Evolutionary conservation across 2,329 filamentous ascomycete genomes (phyloP), one percentile per base, ranked within the genome.

Genomic region (Pseudogymnoascus sp.): DNA sequence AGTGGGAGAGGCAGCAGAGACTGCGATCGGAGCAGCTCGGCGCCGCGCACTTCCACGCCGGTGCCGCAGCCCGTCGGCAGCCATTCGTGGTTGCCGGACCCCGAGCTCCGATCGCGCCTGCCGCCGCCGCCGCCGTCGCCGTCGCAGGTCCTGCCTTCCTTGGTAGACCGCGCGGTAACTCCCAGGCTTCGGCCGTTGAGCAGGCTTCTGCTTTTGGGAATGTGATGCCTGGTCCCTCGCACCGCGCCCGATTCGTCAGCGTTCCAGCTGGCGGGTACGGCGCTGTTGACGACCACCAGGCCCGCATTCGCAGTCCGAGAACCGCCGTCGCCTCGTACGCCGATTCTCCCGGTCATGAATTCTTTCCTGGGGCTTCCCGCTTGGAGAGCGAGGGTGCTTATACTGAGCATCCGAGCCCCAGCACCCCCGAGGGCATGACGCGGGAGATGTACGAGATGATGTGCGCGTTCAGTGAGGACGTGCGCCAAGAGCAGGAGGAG

Each of bases 361-460:
- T n/a, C n/a, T 33, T 4, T 7, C 28, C 33, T 33, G 50, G 50
- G 50, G n/a, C 5, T 4, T 10, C 4, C 25, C 50, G 50, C 50
- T n/a, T 33, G 50, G 50, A 56, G 10, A 33, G 25, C 50, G 25
- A 56, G 25, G 50, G 50, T 56, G 50, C 50, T 56, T 25, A 33
- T 12, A 33, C 50, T 12, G 25, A 56, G 50, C 7, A 33, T 8
- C 50, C 28, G n/a, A 56, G 50, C 50, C 50, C 50, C 28, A 31
- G 50, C 50, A 56, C 28, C 50, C 50, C 50, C 28, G 50, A 56
- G 8, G 50, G 50, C 14, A 56, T 56, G 50, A 56, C 25, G n/a
- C 50, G 50, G 50, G 50, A 56, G 50, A 56, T 56, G 50, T 56
- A 56, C 50, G 50, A 56, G 25, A n/a, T n/a, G n/a, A 18, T 56